Conservation (phyloP, 768 basidiomycete genomes). For the Galerina marginata region DNA sequence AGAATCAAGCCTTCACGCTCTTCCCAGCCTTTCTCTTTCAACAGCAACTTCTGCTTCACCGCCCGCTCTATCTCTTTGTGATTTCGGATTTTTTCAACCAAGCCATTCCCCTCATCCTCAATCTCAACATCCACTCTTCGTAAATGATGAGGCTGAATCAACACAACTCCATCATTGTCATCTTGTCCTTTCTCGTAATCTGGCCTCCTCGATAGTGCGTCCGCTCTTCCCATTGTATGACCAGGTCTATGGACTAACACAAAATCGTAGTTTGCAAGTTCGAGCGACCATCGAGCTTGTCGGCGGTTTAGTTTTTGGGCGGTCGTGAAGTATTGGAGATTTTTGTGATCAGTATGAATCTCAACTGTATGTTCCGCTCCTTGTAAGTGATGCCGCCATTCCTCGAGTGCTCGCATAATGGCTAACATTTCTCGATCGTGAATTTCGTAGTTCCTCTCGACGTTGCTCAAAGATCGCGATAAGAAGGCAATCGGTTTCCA, state of each 20-base stretch:
- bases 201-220: neutral
- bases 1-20: neutral
- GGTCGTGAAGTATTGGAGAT: conserved; percentile 38
- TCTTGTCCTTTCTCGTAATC: conserved; percentile 3
- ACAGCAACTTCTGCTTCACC: too few relatives aligned
- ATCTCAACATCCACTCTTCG: neutral
- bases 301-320: conserved; percentile 40
- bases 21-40: too few relatives aligned
- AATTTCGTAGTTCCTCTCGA: conserved; percentile 41
- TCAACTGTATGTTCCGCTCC: conserved; percentile 15
- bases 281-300: conserved; percentile 47
- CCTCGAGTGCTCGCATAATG: conserved; percentile 40
- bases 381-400: conserved; percentile 35
- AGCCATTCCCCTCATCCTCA: too few relatives aligned
- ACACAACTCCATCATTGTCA: neutral
- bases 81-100: neutral
- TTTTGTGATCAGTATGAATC: conserved; percentile 29
- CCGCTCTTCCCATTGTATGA: neutral
- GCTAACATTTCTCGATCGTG: conserved; percentile 51
- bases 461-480: conserved; percentile 27
- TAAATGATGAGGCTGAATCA: neutral
- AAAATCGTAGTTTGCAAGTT: conserved; percentile 40
- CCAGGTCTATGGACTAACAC: conserved; percentile 33
- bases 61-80: neutral
- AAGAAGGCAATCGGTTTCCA: conserved; percentile 43